Base-by-base conservation (phyloP, 306 rosid genomes). In the Castanopsis chinensis region DNA sequence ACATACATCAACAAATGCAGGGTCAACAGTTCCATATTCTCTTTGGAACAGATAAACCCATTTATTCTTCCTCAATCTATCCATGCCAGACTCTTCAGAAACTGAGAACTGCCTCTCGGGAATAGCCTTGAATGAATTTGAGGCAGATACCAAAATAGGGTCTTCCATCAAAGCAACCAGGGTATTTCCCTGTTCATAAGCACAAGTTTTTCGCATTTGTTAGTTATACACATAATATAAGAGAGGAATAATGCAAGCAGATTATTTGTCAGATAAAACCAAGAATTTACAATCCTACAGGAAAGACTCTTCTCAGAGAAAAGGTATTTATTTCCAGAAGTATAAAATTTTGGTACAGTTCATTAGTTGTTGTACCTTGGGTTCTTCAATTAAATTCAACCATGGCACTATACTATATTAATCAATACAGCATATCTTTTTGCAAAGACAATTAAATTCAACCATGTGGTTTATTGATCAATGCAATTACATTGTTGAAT, bases 1-100 rank as follows among this genome's bases (percentile, higher is more conserved):
- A 76, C 83, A 74, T 83, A 94, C 99, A 85, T 91, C 73, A 5
- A 92, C 97, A 0, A 72, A 37, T 27, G 89, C 85, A n/a, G 94
- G 97, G 74, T 91, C 88, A 25, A 90, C 97, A 11, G 91, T 92
- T 67, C 92, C 99, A 84, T 87, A 91, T 89, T 94, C 99, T 77
- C 84, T 85, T 82, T 94, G 99, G 88, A 92, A 94, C 51, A 91
- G 53, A 76, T 92, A 94, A 68, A 94, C 91, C 92, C 85, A 87
- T 87, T 85, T 94, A 64, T 79, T 52, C 33, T 20, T 69, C 5
- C n/a, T 28, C 27, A 88, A 58, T 65, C 80, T 74, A 55, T 65
- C 86, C 18, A 69, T 55, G 75, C 41, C 75, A 76, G 91, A 82
- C 59, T 86, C 90, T 53, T 82, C 87, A 69, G 87, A 63, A 69